These are phyloP conservation scores for Hyphopichia wangnamkhiaoensis DNA, from an alignment of 1,139 yeast species.

Conservation along the genomic window DNA sequence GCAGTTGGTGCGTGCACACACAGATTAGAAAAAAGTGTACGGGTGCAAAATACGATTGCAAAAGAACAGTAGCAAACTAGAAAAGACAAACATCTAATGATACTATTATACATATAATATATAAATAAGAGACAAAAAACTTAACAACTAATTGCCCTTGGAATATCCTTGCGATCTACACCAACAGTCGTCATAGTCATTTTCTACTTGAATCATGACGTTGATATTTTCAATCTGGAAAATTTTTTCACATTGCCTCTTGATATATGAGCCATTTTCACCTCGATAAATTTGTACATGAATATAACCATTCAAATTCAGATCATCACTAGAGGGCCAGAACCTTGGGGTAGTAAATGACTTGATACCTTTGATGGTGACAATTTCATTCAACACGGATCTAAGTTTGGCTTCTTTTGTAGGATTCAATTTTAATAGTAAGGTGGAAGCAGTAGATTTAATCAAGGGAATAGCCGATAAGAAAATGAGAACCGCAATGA, in stretches of 20 bases:
- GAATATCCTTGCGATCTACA: constrained; percentile 31
- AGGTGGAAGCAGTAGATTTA: constrained; percentile 73
- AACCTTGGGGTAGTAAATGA: constrained; percentile 88
- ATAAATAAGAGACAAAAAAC: neutral
- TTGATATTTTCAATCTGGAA: constrained; percentile 36
- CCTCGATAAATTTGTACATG: constrained; percentile 72
- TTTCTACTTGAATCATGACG: constrained; percentile 62
- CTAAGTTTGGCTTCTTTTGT: constrained; percentile 60
- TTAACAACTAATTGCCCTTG: neutral
- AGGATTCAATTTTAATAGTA: constrained; percentile 61
- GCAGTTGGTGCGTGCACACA: neutral
- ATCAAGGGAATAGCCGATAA: constrained; percentile 82
- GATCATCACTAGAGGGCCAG: constrained; percentile 68
- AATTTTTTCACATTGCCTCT: constrained; percentile 58
- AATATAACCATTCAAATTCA: constrained; percentile 53
- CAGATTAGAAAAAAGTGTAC: neutral
- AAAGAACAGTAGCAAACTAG: neutral
- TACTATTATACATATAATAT: neutral
- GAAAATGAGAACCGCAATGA: constrained; percentile 81
- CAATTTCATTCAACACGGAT: constrained; percentile 64
- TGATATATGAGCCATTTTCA: constrained; percentile 62
- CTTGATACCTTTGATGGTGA: constrained; percentile 74
- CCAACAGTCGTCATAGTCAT: constrained; percentile 62
- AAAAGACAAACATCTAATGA: too few species aligned
- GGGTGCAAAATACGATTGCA: neutral